These are phyloP conservation scores for Verticillium longisporum DNA, from an alignment of 2,329 filamentous ascomycete species.

Conservation along the genomic window DNA sequence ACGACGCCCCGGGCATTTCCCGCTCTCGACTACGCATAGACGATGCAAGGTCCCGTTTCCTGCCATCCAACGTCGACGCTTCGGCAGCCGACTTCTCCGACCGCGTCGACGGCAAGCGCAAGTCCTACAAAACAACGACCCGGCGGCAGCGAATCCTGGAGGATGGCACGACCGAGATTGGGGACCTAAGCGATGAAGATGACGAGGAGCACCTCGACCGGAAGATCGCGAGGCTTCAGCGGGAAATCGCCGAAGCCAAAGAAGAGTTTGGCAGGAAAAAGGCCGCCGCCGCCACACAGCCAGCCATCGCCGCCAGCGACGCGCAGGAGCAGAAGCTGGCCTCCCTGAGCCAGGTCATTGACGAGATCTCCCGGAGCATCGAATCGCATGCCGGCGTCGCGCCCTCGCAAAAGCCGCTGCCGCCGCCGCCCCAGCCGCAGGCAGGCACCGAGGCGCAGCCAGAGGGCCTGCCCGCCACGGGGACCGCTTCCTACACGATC, in stretches of 20 bases:
- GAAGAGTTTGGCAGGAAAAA: constrained; percentile 50
- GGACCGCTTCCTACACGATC: constrained; percentile 41
- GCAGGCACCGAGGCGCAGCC: constrained; percentile 6
- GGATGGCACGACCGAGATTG: constrained; percentile 60
- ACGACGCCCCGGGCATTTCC: constrained; percentile 63
- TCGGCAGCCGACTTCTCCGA: constrained; percentile 83
- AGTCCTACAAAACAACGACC: constrained; percentile 72
- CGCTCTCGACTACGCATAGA: constrained; percentile 69
- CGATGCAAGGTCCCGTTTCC: constrained; percentile 74
- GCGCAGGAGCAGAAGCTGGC: constrained; percentile 51
- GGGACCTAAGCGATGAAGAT: constrained; percentile 70
- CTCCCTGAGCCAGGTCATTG: constrained; percentile 65
- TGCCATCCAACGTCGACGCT: constrained; percentile 68
- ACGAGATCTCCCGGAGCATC: constrained; percentile 47
- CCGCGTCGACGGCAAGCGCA: constrained; percentile 73
- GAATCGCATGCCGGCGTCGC: background rate
- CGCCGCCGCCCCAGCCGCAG: constrained; percentile 5
- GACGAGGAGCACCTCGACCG: constrained; percentile 63
- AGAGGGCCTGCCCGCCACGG: background rate
- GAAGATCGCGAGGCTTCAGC: constrained; percentile 73
- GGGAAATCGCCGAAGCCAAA: constrained; percentile 73
- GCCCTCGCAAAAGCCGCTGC: constrained; percentile 9
- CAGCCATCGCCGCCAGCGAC: background rate
- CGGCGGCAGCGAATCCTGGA: constrained; percentile 57
- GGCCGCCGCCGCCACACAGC: constrained; percentile 27